Evolutionary conservation across 2,329 filamentous ascomycete genomes (phyloP).

Genomic region (Aspergillus pseudoglaucus): DNA sequence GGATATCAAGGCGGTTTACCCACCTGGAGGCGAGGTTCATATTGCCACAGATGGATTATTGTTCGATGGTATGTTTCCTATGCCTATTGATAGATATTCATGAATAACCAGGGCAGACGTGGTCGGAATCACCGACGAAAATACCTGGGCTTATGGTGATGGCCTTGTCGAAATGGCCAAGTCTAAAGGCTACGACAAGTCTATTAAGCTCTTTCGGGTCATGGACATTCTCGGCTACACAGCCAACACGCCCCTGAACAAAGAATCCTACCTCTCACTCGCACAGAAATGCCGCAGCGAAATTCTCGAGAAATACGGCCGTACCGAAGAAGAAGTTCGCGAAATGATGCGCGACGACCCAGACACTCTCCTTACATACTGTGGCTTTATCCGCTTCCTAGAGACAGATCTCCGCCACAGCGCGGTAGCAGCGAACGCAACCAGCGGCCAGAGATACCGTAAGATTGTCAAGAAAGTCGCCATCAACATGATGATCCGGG

Average conservation of each 20-base stretch:
- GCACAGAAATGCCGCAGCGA: no score
- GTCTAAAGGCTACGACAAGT: slow-evolving; percentile 14
- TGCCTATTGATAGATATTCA: not conserved
- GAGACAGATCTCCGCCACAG: slow-evolving; percentile 19
- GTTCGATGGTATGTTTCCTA: slow-evolving; percentile 24
- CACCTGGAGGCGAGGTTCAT: slow-evolving; percentile 34
- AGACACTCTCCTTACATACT: slow-evolving; percentile 22
- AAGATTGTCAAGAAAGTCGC: slow-evolving; percentile 14
- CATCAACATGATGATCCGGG: slow-evolving; percentile 21
- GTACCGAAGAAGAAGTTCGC: no score
- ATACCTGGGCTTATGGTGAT: slow-evolving; percentile 37
- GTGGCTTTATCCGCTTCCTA: slow-evolving; percentile 23
- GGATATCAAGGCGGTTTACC: slow-evolving; percentile 34
- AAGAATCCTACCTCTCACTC: no score
- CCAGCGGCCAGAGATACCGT: not conserved
- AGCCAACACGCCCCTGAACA: no score
- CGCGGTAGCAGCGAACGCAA: slow-evolving; percentile 1
- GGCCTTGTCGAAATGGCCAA: slow-evolving; percentile 30
- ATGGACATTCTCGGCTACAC: no score
- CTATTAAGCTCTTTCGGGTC: no score
- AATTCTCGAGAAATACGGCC: no score
- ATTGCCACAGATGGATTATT: slow-evolving; percentile 42
- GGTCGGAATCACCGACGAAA: slow-evolving; percentile 35
- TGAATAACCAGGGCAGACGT: slow-evolving; percentile 22
- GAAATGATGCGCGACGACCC: no score